These are phyloP conservation scores for Fimicolochytrium jonesii DNA, from an alignment of 192 early-diverging fungal genomes.

Conservation along the genomic window DNA sequence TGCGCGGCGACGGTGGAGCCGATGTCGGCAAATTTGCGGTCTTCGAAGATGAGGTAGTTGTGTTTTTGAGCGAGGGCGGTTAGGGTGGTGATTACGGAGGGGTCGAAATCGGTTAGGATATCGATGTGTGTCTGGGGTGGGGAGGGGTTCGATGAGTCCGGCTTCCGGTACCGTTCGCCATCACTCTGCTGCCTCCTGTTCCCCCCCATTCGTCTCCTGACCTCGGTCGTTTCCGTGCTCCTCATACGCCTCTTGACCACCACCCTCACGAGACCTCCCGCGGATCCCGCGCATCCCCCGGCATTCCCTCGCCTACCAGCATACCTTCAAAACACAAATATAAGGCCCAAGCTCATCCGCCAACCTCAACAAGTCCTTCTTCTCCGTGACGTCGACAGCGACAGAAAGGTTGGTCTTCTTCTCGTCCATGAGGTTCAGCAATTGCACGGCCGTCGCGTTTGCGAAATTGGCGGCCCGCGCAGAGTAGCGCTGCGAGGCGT, in stretches of 20 bases:
- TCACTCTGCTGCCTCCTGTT: too few species aligned
- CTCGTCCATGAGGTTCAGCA: conserved; percentile 79
- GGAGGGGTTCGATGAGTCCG: neutral
- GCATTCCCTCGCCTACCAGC: neutral
- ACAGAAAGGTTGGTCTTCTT: conserved; percentile 90
- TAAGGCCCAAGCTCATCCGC: conserved; percentile 89
- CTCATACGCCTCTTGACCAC: too few species aligned
- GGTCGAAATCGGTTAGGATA: conserved; percentile 89
- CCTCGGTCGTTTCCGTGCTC: too few species aligned
- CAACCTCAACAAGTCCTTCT: conserved; percentile 80
- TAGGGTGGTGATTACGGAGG: conserved; percentile 71
- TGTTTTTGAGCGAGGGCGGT: conserved; percentile 74
- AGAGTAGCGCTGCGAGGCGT: conserved; percentile 43
- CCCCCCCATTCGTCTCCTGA: too few species aligned
- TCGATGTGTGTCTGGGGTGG: conserved; percentile 89
- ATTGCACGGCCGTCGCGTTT: conserved; percentile 70
- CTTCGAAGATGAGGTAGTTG: conserved; percentile 97
- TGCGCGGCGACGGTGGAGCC: conserved; percentile 96
- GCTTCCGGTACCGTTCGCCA: too few species aligned
- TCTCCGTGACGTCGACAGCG: conserved; percentile 85
- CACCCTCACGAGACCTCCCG: too few species aligned
- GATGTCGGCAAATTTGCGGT: conserved; percentile 99
- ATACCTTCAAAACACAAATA: conserved; percentile 90
- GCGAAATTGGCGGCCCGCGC: conserved; percentile 62
- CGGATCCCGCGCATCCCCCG: too few species aligned